Conservation (phyloP, 2,329 filamentous ascomycete species). For the Colletotrichum limetticola region DNA sequence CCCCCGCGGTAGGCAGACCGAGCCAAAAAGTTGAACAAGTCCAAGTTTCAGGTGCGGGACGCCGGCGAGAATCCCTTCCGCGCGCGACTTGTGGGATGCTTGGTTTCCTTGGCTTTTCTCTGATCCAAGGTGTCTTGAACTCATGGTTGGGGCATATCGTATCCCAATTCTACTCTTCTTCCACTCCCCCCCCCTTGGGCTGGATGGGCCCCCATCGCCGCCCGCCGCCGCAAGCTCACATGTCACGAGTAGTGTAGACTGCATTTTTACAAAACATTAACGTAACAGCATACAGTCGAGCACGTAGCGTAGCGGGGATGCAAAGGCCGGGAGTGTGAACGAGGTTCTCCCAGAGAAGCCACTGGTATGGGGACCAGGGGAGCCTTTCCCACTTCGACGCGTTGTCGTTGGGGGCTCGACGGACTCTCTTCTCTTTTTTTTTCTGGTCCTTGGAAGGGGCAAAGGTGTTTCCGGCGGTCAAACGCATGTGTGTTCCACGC, state of each 20-base stretch:
- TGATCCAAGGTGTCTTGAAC: not conserved
- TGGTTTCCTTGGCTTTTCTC: not conserved
- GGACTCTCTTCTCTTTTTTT: not conserved
- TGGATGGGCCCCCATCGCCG: not conserved
- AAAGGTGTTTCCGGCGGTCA: not conserved
- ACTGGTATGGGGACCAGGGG: not conserved
- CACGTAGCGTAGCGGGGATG: not conserved
- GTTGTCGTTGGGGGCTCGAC: not conserved
- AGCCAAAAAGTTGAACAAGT: not conserved
- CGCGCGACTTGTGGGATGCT: not conserved
- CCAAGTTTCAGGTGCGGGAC: conserved; percentile 1
- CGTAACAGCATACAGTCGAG: not conserved
- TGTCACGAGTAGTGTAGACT: not conserved
- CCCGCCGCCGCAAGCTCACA: not conserved
- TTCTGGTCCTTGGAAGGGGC: not conserved
- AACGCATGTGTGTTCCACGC: not conserved
- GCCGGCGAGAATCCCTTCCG: conserved; percentile 2
- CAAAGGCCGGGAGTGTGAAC: too few relatives aligned
- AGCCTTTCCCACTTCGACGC: not conserved
- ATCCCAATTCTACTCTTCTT: not conserved
- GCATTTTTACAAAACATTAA: not conserved
- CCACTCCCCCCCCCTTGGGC: too few relatives aligned
- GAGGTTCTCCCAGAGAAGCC: not conserved
- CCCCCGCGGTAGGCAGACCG: not conserved
- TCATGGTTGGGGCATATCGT: not conserved